Conservation (phyloP, 306 rosid species). For the Vigna nakashimae region DNA sequence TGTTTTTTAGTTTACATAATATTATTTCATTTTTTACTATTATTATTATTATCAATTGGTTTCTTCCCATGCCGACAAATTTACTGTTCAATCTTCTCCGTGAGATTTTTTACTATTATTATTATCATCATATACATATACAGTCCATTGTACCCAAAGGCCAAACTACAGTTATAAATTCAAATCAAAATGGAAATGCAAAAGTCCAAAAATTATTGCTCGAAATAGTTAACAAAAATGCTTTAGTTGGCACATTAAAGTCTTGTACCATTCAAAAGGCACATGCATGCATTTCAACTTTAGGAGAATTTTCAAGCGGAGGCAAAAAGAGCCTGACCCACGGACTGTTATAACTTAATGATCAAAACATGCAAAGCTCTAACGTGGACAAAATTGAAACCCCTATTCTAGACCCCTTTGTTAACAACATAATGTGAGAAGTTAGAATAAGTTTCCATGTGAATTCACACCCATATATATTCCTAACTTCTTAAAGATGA, state of each 20-base stretch:
- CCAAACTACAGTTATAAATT: not conserved
- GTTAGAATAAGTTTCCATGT: no score
- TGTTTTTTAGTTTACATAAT: no score
- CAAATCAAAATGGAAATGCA: not conserved
- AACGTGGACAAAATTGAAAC: not conserved
- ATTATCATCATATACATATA: no score
- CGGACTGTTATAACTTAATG: not conserved
- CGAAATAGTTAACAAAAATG: not conserved
- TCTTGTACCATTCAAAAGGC: not conserved
- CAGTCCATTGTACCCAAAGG: not conserved
- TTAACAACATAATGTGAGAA: not conserved
- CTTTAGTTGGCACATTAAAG: not conserved
- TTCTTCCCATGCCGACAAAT: not conserved
- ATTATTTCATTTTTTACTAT: no score
- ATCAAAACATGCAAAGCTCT: not conserved
- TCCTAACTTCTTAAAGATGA: no score
- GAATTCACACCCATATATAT: no score
- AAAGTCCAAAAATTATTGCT: conserved; percentile 4
- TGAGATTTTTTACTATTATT: not conserved
- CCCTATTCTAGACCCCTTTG: not conserved
- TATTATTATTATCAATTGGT: not conserved
- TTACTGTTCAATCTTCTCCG: not conserved
- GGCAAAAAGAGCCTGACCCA: not conserved
- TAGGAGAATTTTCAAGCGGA: not conserved
- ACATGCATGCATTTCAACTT: conserved; percentile 10